Conservation (phyloP, 106 monocot genomes). For the Dendrobium huoshanense region DNA sequence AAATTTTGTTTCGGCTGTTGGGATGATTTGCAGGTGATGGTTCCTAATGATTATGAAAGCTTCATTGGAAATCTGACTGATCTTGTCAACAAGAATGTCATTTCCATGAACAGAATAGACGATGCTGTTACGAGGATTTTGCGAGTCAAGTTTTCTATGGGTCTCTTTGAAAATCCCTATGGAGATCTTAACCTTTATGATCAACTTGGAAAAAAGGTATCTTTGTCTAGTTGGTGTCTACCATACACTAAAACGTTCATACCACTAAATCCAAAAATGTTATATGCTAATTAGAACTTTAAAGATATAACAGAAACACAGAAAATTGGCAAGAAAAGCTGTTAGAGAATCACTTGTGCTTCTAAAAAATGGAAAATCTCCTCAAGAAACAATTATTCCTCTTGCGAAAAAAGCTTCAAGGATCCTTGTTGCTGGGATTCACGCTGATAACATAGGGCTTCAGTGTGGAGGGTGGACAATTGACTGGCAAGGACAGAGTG, state of each 20-base stretch:
- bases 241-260: neutral
- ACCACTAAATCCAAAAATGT: neutral
- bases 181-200: slow-evolving; percentile 32
- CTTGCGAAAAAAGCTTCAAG: slow-evolving; percentile 36
- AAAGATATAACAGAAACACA: slow-evolving; percentile 26
- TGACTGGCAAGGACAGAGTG: slow-evolving; percentile 47
- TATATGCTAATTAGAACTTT: neutral
- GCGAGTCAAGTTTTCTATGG: slow-evolving; percentile 50
- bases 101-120: slow-evolving; percentile 44
- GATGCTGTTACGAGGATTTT: slow-evolving; percentile 55
- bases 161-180: slow-evolving; percentile 47
- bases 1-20: too few species aligned
- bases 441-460: slow-evolving; percentile 48
- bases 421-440: slow-evolving; percentile 46
- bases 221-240: neutral
- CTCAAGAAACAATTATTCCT: slow-evolving; percentile 25
- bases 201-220: slow-evolving; percentile 36
- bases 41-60: slow-evolving; percentile 30
- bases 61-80: slow-evolving; percentile 23
- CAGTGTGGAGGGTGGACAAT: slow-evolving; percentile 71
- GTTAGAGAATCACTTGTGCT: slow-evolving; percentile 61
- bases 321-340: slow-evolving; percentile 51
- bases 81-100: slow-evolving; percentile 27
- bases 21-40: slow-evolving; percentile 28
- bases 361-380: slow-evolving; percentile 42